Percentiles rank a stretch among this genome's conserved stretches.
Evolutionary conservation across 768 basidiomycete genomes (phyloP).

Genomic region (Dacryopinax primogenitus): DNA sequence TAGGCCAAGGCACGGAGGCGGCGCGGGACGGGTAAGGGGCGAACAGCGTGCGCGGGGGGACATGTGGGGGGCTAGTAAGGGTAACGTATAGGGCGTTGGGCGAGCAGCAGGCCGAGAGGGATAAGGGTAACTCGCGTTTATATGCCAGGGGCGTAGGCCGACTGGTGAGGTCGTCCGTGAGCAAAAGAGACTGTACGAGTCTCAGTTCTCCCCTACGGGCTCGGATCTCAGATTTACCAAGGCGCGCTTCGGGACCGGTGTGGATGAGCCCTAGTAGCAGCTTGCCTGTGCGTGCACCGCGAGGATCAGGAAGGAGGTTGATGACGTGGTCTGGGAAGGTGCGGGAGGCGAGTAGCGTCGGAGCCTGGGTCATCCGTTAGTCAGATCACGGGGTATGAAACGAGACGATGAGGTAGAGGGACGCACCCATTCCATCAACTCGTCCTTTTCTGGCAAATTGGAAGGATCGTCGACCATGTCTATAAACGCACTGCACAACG

Average conservation of each 20-base stretch:
- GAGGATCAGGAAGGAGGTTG: neutral
- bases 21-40: neutral
- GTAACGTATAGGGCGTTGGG: neutral
- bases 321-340: conserved; percentile 4
- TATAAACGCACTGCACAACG: neutral
- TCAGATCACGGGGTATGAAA: neutral
- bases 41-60: neutral
- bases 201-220: neutral
- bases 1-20: neutral
- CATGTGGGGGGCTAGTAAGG: neutral
- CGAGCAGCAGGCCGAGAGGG: neutral
- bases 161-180: neutral
- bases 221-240: neutral
- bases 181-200: neutral
- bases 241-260: neutral
- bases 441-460: neutral
- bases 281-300: neutral
- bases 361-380: neutral
- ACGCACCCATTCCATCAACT: neutral
- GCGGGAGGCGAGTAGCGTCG: neutral
- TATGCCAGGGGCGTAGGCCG: neutral
- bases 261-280: neutral
- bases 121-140: neutral
- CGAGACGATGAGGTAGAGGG: neutral
- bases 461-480: neutral